These are phyloP conservation scores for Dittrichia graveolens DNA, from an alignment of 129 eudicot species.

Conservation along the genomic window DNA sequence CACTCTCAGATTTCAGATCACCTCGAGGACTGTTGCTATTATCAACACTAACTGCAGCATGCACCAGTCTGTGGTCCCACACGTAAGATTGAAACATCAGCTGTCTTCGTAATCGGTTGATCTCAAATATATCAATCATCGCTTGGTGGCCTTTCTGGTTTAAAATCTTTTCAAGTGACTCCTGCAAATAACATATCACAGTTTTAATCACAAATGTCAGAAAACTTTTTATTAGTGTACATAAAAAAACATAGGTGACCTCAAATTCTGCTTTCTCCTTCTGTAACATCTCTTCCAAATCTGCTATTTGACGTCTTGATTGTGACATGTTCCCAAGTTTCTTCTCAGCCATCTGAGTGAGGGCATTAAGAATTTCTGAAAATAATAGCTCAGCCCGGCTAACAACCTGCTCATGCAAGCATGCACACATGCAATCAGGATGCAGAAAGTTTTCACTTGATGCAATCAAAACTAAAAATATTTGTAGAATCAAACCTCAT, in stretches of 20 bases:
- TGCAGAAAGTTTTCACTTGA: neutral
- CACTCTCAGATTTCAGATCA: conserved; percentile 29
- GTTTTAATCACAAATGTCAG: conserved; percentile 11
- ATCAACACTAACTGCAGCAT: conserved; percentile 67
- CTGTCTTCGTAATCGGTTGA: conserved; percentile 78
- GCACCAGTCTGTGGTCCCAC: conserved; percentile 87
- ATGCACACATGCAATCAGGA: conserved; percentile 13
- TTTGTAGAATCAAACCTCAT: conserved; percentile 60
- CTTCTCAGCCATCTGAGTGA: conserved; percentile 64
- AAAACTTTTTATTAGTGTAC: neutral
- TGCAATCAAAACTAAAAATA: neutral
- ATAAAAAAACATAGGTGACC: conserved; percentile 42
- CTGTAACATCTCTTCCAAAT: conserved; percentile 69
- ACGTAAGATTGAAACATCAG: conserved; percentile 75
- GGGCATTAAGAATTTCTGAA: conserved; percentile 73
- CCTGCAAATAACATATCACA: conserved; percentile 46
- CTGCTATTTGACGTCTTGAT: conserved; percentile 59
- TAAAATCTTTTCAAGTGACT: conserved; percentile 58
- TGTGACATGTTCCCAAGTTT: conserved; percentile 45
- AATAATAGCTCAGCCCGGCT: conserved; percentile 77
- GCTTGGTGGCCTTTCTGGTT: conserved; percentile 56
- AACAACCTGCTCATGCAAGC: conserved; percentile 57
- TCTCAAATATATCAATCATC: conserved; percentile 71
- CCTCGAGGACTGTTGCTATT: conserved; percentile 41
- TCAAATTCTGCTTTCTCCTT: conserved; percentile 82